Conservation (phyloP, 1,284 basidiomycete genomes). For the Fomitopsis palustris region DNA sequence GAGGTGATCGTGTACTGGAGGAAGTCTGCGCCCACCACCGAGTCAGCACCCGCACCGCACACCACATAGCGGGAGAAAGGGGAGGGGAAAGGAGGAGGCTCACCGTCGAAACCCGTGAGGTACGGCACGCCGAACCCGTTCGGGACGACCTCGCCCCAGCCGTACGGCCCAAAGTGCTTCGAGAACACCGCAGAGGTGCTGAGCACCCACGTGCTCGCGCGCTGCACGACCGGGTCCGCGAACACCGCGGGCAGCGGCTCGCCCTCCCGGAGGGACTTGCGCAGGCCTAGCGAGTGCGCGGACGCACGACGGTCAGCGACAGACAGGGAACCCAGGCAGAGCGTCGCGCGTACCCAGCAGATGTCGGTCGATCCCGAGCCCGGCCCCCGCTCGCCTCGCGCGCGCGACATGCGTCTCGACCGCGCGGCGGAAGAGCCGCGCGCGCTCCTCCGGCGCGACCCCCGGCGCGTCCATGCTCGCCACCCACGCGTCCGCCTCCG, state of each 20-base stretch:
- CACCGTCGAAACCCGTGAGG: conserved; percentile 71
- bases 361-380: conserved; percentile 81
- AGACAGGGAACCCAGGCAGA: no score
- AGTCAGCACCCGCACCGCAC: not conserved
- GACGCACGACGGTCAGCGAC: not conserved
- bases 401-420: conserved; percentile 66
- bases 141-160: conserved; percentile 84
- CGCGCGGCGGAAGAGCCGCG: conserved; percentile 61
- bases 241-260: conserved; percentile 68
- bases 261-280: conserved; percentile 55
- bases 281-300: no score
- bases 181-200: conserved; percentile 89
- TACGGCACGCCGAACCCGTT: conserved; percentile 80
- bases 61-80: not conserved
- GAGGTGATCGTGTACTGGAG: conserved; percentile 83
- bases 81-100: conserved; percentile 16
- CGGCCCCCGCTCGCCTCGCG: conserved; percentile 71
- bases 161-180: conserved; percentile 77
- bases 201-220: conserved; percentile 68
- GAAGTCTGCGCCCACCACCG: conserved; percentile 43
- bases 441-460: conserved; percentile 41
- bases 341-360: conserved; percentile 56
- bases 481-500: conserved; percentile 72
- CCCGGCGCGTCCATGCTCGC: conserved; percentile 62
- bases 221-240: conserved; percentile 65